Percentiles rank a stretch among this genome's conserved stretches.
Evolutionary conservation across 805 yeast species (phyloP).

Genomic region (Sungouiella thailandica): DNA sequence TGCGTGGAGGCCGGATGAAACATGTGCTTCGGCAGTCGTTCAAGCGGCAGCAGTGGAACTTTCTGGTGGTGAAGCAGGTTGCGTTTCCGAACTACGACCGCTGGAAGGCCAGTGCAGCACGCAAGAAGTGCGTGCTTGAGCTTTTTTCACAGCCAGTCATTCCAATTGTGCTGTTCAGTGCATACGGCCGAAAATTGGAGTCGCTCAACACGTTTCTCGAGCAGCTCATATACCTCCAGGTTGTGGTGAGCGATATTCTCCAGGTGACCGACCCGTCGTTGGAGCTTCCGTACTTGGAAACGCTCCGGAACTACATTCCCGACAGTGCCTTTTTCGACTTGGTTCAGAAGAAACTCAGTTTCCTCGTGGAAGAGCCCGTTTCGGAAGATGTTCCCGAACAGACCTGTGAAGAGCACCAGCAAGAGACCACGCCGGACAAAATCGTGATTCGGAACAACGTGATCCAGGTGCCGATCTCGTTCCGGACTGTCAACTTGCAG

Average conservation of each 20-base stretch:
- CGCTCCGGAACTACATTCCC: conserved; percentile 19
- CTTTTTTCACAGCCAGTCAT: conserved; percentile 27
- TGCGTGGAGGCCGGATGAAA: conserved; percentile 9
- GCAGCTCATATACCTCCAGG: conserved; percentile 16
- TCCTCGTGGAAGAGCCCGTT: conserved; percentile 14
- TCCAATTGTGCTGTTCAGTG: conserved; percentile 21
- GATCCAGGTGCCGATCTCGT: conserved; percentile 13
- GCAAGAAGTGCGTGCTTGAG: background rate
- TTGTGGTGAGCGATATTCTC: conserved; percentile 12
- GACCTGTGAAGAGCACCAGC: conserved; percentile 4
- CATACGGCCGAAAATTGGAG: conserved; percentile 16
- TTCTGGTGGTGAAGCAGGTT: conserved; percentile 22
- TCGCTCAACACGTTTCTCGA: conserved; percentile 21
- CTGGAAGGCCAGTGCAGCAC: background rate
- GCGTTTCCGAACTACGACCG: conserved; percentile 11
- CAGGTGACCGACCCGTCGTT: conserved; percentile 4
- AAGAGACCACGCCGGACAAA: conserved; percentile 5
- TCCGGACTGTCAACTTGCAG: conserved; percentile 13
- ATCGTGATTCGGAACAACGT: conserved; percentile 11
- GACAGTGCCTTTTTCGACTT: conserved; percentile 20
- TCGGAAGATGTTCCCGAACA: conserved; percentile 9
- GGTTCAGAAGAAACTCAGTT: conserved; percentile 29
- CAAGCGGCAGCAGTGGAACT: conserved; percentile 20
- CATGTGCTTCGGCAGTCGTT: conserved; percentile 23
- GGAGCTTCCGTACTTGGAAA: conserved; percentile 16